Evolutionary conservation across 306 rosid species (phyloP), one percentile per base, ranked within the genome.

Genomic region (Alnus glutinosa): DNA sequence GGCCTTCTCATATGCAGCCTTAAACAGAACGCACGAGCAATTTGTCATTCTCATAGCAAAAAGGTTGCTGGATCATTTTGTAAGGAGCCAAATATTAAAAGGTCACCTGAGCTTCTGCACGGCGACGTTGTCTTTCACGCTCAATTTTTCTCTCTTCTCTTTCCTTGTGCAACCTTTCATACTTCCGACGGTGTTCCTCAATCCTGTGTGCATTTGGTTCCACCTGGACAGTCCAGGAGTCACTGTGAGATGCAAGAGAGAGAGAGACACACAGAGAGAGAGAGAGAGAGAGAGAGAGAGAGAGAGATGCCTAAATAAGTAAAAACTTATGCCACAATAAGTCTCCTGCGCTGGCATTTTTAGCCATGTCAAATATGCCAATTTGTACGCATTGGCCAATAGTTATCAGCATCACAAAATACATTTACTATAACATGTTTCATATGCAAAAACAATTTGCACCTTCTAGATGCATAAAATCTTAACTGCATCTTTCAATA

Each of bases 1-100:
- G 52, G 98, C 91, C 87, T 89, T 90, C 86, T 93, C 98, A 81
- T 93, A 93, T 12, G 89, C 98, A 83, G 97, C 98, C 98, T 93
- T 51, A 13, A 76, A 75, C 59, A 82, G 46, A 75, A 81, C 9
- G 59, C 30, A 82, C 15, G 58, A 73, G 63, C 68, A 80, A 71
- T 75, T 77, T 51, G 57, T 57, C 73, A 76, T 76, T 78, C 69
- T 66, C 54, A 15, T 55, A 34, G 48, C 68, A 73, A 81, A 50
- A 47, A 32, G 36, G 67, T 8, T 15, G 44, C 28, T 70, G 23
- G 19, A 78, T 15, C 67, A 32, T 9, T 55, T 58, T 54, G 36
- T 14, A 55, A 58, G 34, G 50, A 55, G 50, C 54, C 66, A 55
- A 73, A 52, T 54, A 72, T 55, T 47, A 80, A 70, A 44, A 67